Conservation (phyloP, 352 stramenopile species). For the Halophytophthora batemanensis region DNA sequence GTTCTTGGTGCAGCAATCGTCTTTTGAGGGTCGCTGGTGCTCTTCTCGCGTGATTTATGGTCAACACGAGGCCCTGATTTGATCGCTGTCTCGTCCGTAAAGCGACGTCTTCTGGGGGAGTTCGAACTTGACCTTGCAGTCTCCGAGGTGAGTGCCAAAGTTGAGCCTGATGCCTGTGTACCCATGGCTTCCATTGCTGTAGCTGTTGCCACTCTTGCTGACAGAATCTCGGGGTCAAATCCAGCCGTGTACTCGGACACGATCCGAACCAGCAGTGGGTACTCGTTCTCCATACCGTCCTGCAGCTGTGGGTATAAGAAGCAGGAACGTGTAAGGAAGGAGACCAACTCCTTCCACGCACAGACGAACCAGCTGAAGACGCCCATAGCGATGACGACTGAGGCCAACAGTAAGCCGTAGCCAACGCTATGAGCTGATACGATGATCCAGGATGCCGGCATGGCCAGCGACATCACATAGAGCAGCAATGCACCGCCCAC, state of each 20-base stretch:
- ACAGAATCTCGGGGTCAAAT: slow-evolving; percentile 77
- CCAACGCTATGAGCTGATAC: slow-evolving; percentile 77
- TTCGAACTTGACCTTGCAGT: background rate
- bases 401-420: slow-evolving; percentile 69
- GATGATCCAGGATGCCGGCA: slow-evolving; percentile 81
- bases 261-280: slow-evolving; percentile 75
- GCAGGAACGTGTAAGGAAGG: slow-evolving; percentile 76
- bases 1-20: too few species aligned
- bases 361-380: slow-evolving; percentile 80
- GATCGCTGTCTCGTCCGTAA: too few species aligned
- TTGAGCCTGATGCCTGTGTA: slow-evolving; percentile 6
- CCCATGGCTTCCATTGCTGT: slow-evolving; percentile 20
- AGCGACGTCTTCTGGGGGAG: background rate
- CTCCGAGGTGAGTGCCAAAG: slow-evolving; percentile 1
- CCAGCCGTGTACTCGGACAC: slow-evolving; percentile 80
- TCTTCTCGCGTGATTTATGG: too few species aligned
- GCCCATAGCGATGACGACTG: slow-evolving; percentile 73
- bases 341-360: slow-evolving; percentile 74
- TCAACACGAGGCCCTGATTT: too few species aligned
- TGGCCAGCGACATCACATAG: slow-evolving; percentile 75
- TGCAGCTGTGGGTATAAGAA: slow-evolving; percentile 82
- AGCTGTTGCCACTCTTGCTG: slow-evolving; percentile 21
- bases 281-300: slow-evolving; percentile 67
- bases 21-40: too few species aligned
- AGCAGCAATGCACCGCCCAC: slow-evolving; percentile 60